phyloP scores from a whole-genome alignment of 2,329 filamentous ascomycete species.

The Tolypocladium amazonense region DNA sequence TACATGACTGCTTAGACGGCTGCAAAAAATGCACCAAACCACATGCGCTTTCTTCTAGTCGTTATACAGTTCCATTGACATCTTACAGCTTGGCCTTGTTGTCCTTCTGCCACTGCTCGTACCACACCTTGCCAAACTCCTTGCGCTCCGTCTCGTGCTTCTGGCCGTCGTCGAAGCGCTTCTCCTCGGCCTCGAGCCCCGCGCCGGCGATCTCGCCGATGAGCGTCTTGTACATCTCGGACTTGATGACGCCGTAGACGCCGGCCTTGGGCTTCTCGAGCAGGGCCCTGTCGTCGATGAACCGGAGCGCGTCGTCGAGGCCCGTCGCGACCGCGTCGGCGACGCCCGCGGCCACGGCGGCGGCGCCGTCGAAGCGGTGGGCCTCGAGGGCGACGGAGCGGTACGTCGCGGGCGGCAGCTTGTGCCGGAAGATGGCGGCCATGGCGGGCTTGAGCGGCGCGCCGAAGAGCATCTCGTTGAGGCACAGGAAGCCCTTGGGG shows the following conservation, averaged over 20 bases:
- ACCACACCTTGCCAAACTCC: constrained; percentile 34
- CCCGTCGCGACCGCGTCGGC: constrained; percentile 51
- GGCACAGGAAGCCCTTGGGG: constrained; percentile 59
- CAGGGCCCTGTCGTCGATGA: constrained; percentile 50
- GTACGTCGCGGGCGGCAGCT: constrained; percentile 46
- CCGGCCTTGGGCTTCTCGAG: constrained; percentile 51
- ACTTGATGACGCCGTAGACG: constrained; percentile 62
- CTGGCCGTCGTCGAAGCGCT: constrained; percentile 30
- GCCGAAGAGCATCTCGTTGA: constrained; percentile 76
- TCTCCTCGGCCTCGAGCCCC: constrained; percentile 37
- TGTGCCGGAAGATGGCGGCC: constrained; percentile 63
- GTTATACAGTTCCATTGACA: neutral
- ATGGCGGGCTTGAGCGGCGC: constrained; percentile 65
- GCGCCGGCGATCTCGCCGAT: constrained; percentile 46
- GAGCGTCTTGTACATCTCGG: constrained; percentile 63
- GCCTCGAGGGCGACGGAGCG: constrained; percentile 64
- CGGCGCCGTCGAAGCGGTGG: constrained; percentile 50
- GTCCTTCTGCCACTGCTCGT: constrained; percentile 36
- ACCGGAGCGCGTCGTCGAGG: constrained; percentile 47
- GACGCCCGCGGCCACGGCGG: constrained; percentile 55
- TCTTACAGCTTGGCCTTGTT: constrained; percentile 24
- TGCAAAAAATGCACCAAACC: neutral
- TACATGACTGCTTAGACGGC: neutral
- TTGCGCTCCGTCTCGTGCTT: constrained; percentile 29
- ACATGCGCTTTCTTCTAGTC: neutral